phyloP scores from a whole-genome alignment of 1,284 basidiomycete species.

The Mycena citricolor region DNA sequence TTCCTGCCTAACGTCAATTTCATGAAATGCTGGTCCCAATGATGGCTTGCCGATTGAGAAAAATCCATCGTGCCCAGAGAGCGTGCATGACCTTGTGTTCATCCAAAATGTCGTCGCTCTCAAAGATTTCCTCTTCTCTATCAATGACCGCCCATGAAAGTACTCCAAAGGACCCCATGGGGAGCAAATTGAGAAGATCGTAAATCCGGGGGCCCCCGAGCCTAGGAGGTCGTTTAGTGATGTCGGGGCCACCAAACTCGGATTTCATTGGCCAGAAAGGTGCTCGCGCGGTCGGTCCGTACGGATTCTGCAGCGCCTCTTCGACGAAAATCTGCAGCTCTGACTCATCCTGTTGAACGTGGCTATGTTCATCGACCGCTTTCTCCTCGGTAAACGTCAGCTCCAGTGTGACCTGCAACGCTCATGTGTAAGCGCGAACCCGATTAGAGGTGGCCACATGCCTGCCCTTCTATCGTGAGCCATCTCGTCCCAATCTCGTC shows the following conservation, averaged over 20 bases:
- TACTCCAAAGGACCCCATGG: slow-evolving; percentile 59
- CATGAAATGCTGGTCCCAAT: too few species aligned
- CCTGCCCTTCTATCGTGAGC: slow-evolving; percentile 31
- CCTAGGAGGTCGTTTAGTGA: slow-evolving; percentile 56
- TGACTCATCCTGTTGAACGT: background rate
- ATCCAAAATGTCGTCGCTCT: slow-evolving; percentile 62
- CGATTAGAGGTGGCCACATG: slow-evolving; percentile 2
- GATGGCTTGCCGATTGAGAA: slow-evolving; percentile 55
- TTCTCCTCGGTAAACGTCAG: slow-evolving; percentile 4
- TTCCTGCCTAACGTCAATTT: background rate
- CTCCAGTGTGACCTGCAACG: too few species aligned
- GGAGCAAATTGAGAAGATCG: slow-evolving; percentile 59
- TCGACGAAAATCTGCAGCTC: background rate
- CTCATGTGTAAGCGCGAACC: slow-evolving; percentile 21
- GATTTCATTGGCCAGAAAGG: slow-evolving; percentile 54
- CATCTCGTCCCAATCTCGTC: slow-evolving; percentile 43
- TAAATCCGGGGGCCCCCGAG: slow-evolving; percentile 62
- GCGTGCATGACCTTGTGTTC: slow-evolving; percentile 76
- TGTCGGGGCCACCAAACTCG: slow-evolving; percentile 41
- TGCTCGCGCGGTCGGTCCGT: slow-evolving; percentile 37
- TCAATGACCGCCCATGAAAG: slow-evolving; percentile 67
- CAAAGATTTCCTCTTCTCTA: slow-evolving; percentile 70
- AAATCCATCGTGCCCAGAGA: slow-evolving; percentile 73
- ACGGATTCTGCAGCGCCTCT: slow-evolving; percentile 21
- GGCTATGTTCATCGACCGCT: background rate